Percentiles rank a stretch among this genome's conserved stretches.
These are phyloP conservation scores for Phytopythium vexans DNA, from an alignment of 352 stramenopile genomes.

Conservation along the genomic window DNA sequence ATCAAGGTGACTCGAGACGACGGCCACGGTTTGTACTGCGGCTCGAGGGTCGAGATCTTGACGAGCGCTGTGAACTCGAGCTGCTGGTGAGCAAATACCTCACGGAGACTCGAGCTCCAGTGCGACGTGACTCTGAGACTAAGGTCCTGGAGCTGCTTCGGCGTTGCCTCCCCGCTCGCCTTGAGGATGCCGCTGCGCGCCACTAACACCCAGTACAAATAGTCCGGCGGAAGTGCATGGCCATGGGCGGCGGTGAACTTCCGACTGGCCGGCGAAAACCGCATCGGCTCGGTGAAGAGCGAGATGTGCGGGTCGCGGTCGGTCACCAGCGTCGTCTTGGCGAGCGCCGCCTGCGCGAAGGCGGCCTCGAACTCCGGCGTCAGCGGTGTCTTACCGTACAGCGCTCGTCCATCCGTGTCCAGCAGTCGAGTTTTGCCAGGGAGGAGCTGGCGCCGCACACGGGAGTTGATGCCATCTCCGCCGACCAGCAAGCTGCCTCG, in stretches of 20 bases:
- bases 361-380: conserved; percentile 45
- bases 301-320: conserved; percentile 36
- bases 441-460: conserved; percentile 52
- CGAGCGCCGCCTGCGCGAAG: conserved; percentile 29
- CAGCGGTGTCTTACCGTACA: conserved; percentile 64
- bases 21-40: conserved; percentile 39
- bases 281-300: conserved; percentile 49
- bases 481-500: conserved; percentile 48
- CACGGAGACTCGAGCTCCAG: conserved; percentile 39
- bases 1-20: conserved; percentile 44
- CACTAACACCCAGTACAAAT: conserved; percentile 62
- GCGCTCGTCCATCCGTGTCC: conserved; percentile 53
- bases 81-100: conserved; percentile 34
- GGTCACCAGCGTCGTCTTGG: conserved; percentile 37
- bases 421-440: conserved; percentile 33
- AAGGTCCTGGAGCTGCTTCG: conserved; percentile 34
- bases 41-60: conserved; percentile 48
- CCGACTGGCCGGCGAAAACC: conserved; percentile 9
- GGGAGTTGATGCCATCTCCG: conserved; percentile 53
- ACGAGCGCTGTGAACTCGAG: conserved; percentile 50
- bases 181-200: conserved; percentile 41
- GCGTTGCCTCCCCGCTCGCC: conserved; percentile 19
- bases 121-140: conserved; percentile 36
- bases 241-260: conserved; percentile 7
- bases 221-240: conserved; percentile 32